Percentiles rank a stretch among this genome's conserved stretches.
phyloP scores from a whole-genome alignment of 495 filamentous ascomycete genomes.

The Bryoglossum gracile region DNA sequence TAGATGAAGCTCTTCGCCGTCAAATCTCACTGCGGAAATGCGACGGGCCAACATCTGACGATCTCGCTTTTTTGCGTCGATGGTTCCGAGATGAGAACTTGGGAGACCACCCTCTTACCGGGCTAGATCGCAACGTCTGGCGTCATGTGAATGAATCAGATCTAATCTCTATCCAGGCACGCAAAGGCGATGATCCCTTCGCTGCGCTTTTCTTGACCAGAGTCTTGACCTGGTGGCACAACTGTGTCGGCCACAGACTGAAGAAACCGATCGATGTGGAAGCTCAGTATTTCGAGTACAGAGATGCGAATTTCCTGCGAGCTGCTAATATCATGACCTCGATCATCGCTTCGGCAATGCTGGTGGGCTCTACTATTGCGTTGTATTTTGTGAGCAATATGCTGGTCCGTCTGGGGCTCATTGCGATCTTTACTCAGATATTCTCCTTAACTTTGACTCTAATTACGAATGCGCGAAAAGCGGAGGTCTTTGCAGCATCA shows the following conservation, averaged over 20 bases:
- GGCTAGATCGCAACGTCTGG: conserved; percentile 14
- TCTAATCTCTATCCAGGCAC: conserved; percentile 10
- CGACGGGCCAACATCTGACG: conserved; percentile 11
- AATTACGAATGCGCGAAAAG: conserved; percentile 25
- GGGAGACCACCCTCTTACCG: conserved; percentile 11
- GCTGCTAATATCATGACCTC: conserved; percentile 14
- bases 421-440: conserved; percentile 26
- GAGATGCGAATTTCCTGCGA: not conserved
- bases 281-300: not conserved
- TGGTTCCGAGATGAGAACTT: conserved; percentile 22
- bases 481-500: conserved; percentile 32
- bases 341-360: conserved; percentile 27
- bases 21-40: conserved; percentile 5
- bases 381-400: conserved; percentile 29
- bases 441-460: conserved; percentile 27
- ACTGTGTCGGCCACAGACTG: conserved; percentile 5
- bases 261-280: not conserved
- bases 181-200: conserved; percentile 14
- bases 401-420: conserved; percentile 23
- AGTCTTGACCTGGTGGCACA: conserved; percentile 9
- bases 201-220: conserved; percentile 2
- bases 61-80: conserved; percentile 15
- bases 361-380: conserved; percentile 27
- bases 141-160: conserved; percentile 11
- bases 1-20: conserved; percentile 5